Evolutionary conservation across 345 rosid species (phyloP).

Genomic region (Isatis tinctoria): DNA sequence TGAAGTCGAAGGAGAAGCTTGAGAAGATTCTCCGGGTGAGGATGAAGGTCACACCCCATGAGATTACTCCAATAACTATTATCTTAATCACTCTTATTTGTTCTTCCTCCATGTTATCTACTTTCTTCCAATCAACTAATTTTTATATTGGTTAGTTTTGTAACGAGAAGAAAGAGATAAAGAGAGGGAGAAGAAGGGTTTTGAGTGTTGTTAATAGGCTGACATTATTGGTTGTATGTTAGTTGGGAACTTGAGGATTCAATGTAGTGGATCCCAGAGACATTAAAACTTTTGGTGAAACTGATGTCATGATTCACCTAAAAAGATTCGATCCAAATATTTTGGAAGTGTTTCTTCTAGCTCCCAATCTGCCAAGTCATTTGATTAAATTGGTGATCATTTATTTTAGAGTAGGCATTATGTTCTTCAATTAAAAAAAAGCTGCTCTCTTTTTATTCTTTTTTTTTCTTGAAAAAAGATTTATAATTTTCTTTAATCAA

Average conservation of each 20-base stretch:
- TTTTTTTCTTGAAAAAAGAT: too few species aligned
- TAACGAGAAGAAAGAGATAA: background rate
- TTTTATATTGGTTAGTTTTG: background rate
- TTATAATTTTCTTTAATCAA: too few species aligned
- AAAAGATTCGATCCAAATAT: constrained; percentile 13
- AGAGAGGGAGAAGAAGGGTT: background rate
- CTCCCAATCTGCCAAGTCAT: background rate
- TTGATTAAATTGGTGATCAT: background rate
- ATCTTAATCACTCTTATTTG: constrained; percentile 20
- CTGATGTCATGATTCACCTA: constrained; percentile 1
- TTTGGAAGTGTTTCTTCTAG: constrained; percentile 10
- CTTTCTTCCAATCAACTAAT: background rate
- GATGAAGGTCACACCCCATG: constrained; percentile 52
- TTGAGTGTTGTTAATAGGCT: constrained; percentile 1
- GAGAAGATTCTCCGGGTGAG: constrained; percentile 41
- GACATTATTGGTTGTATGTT: constrained; percentile 19
- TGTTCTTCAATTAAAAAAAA: background rate
- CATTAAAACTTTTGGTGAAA: background rate
- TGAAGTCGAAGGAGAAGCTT: constrained; percentile 55
- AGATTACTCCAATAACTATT: constrained; percentile 41
- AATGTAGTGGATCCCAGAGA: constrained; percentile 23
- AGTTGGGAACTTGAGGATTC: constrained; percentile 25
- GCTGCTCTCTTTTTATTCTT: too few species aligned
- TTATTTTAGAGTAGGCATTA: background rate
- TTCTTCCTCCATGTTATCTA: constrained; percentile 44